Conservation (phyloP, 192 early-diverging fungal genomes). For the Rhizophagus sp. region DNA sequence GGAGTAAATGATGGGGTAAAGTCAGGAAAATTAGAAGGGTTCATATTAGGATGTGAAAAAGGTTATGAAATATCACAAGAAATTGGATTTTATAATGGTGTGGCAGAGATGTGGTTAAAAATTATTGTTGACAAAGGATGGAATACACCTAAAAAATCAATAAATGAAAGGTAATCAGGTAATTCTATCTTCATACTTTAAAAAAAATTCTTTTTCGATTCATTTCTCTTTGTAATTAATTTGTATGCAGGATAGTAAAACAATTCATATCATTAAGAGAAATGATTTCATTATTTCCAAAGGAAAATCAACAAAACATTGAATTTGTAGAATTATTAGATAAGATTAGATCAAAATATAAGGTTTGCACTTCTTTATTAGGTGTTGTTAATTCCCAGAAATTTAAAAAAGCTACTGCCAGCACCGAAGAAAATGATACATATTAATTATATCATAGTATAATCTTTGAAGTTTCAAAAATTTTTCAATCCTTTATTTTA, state of each 20-base stretch:
- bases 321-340: slow-evolving; percentile 53
- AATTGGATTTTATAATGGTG: slow-evolving; percentile 57
- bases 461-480: no score
- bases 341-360: slow-evolving; percentile 56
- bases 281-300: slow-evolving; percentile 49
- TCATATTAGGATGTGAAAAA: slow-evolving; percentile 56
- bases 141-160: slow-evolving; percentile 26
- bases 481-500: no score
- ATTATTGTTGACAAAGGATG: slow-evolving; percentile 34
- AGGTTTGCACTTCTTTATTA: slow-evolving; percentile 50
- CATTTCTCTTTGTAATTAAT: not conserved
- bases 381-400: slow-evolving; percentile 20
- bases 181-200: not conserved
- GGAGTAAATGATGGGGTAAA: slow-evolving; percentile 50
- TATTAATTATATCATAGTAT: no score
- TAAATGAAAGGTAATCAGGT: slow-evolving; percentile 8
- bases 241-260: slow-evolving; percentile 42
- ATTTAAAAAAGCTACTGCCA: not conserved
- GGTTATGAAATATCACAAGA: slow-evolving; percentile 57
- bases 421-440: not conserved
- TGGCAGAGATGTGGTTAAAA: slow-evolving; percentile 48
- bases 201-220: not conserved
- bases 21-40: slow-evolving; percentile 54
- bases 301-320: slow-evolving; percentile 47
- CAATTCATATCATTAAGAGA: slow-evolving; percentile 47